These are phyloP conservation scores for Dendrocalamus latiflorus DNA, from an alignment of 202 grass and related monocot species.

Conservation along the genomic window DNA sequence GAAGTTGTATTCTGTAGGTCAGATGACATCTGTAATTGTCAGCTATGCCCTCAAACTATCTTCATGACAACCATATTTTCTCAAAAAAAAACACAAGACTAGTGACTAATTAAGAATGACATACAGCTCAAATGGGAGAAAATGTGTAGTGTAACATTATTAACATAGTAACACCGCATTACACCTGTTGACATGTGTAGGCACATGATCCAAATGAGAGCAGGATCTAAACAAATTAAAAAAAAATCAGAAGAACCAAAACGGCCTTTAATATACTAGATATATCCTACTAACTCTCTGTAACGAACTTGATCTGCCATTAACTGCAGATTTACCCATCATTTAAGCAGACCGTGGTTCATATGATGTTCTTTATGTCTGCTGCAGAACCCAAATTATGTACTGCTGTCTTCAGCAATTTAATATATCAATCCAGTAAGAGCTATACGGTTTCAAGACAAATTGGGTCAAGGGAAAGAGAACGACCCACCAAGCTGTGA, in stretches of 20 bases:
- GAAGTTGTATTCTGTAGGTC: neutral
- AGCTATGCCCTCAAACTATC: neutral
- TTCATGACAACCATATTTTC: neutral
- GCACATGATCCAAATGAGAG: constrained; percentile 26
- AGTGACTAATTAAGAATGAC: constrained; percentile 10
- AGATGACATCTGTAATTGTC: neutral
- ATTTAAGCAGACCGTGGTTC: neutral
- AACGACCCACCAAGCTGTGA: constrained; percentile 79
- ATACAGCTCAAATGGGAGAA: constrained; percentile 16
- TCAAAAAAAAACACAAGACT: neutral
- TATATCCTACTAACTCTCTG: constrained; percentile 28
- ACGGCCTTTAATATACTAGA: constrained; percentile 21
- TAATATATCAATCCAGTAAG: constrained; percentile 15
- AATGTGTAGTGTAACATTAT: constrained; percentile 39
- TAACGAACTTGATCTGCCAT: constrained; percentile 20
- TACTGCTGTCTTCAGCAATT: neutral
- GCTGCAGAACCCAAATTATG: constrained; percentile 8
- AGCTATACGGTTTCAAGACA: constrained; percentile 10
- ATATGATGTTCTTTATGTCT: constrained; percentile 14
- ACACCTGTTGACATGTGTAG: constrained; percentile 29
- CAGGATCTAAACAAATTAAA: constrained; percentile 25
- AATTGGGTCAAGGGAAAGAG: constrained; percentile 67
- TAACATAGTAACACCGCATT: constrained; percentile 39
- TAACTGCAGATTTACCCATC: too few relatives aligned
- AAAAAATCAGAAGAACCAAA: constrained; percentile 30